Conservation (phyloP, 768 basidiomycete genomes). For the Boletales sp. region DNA sequence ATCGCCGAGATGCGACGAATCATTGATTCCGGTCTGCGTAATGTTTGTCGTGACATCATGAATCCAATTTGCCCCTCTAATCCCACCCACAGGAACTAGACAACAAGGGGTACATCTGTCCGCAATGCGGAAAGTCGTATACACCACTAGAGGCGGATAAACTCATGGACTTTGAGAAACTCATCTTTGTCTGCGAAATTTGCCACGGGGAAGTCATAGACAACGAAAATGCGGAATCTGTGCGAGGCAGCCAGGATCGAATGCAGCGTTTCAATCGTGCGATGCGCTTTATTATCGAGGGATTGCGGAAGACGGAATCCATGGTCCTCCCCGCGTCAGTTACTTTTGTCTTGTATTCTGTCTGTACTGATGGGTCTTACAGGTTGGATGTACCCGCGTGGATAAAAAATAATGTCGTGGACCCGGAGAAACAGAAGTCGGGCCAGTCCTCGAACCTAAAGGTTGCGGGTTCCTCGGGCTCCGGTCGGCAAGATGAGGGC, state of each 20-base stretch:
- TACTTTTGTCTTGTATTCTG: not conserved
- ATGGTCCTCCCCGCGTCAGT: constrained; percentile 82
- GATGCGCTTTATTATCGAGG: constrained; percentile 83
- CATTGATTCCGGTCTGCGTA: constrained; percentile 86
- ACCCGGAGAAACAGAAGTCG: constrained; percentile 57
- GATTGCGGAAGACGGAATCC: constrained; percentile 83
- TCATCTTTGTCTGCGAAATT: constrained; percentile 79
- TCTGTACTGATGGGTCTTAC: constrained; percentile 2
- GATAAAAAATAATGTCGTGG: constrained; percentile 70
- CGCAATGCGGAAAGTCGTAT: constrained; percentile 81
- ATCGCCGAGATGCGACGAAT: constrained; percentile 87
- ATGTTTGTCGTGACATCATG: constrained; percentile 47
- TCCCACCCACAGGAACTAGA: constrained; percentile 71
- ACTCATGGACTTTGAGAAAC: constrained; percentile 67
- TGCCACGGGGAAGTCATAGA: constrained; percentile 85
- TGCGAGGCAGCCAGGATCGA: constrained; percentile 82
- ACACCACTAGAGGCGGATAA: constrained; percentile 82
- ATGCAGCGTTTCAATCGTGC: constrained; percentile 95
- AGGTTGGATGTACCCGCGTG: constrained; percentile 83
- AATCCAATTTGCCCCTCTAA: not conserved
- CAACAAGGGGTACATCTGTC: constrained; percentile 96
- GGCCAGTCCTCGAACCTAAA: constrained; percentile 57
- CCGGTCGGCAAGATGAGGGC: constrained; percentile 62
- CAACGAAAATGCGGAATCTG: constrained; percentile 87
- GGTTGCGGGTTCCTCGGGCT: constrained; percentile 66